Base-by-base conservation (phyloP, 2,329 filamentous ascomycete species). In the Ramularia collo-cygni region DNA sequence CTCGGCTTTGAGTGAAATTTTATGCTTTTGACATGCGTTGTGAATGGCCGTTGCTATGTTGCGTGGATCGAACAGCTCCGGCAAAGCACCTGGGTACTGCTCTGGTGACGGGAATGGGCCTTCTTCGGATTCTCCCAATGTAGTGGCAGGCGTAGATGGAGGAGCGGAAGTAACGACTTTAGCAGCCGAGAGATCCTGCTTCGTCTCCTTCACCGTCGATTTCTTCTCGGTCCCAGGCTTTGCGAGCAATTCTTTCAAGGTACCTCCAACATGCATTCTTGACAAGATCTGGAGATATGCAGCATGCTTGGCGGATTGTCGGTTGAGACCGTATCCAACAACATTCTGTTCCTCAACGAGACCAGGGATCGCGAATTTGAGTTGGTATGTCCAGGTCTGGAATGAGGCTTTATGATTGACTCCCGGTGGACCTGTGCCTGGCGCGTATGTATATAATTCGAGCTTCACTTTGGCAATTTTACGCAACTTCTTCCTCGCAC, bases 11-110 rank as follows among this genome's bases (percentile, higher is more conserved):
- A 24, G 21, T 24, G 21, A 24, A 24, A 24, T 24, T 10, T 24
- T 24, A 6, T 24, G 21, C 21, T 36, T 36, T 13, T 28, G 24
- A 19, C 43, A 47, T 12, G 19, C 34, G n/a, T 33, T 27, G 30
- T 34, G 9, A 12, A 50, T 38, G 4, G 35, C 35, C 13, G 18
- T 10, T 8, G 28, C 19, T 6, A 39, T 38, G 4, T 7, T 21
- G 2, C 10, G n/a, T n/a, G 40, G 28, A n/a, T 44, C 31, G 33
- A 49, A 54, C 4, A 54, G 38, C 6, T 31, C 24, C 18, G 21
- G 13, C 4, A 40, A 38, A 12, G 49, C 47, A 2, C 28, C 19
- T 8, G 50, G 48, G 38, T 54, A 53, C 8, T 51, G 24, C 29
- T 45, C 35, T 31, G 29, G 35, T n/a, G 38, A 48, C 8, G 50